Evolutionary conservation across 1,284 basidiomycete genomes (phyloP), one percentile per base, ranked within the genome.

Genomic region (Apiotrichum porosum): DNA sequence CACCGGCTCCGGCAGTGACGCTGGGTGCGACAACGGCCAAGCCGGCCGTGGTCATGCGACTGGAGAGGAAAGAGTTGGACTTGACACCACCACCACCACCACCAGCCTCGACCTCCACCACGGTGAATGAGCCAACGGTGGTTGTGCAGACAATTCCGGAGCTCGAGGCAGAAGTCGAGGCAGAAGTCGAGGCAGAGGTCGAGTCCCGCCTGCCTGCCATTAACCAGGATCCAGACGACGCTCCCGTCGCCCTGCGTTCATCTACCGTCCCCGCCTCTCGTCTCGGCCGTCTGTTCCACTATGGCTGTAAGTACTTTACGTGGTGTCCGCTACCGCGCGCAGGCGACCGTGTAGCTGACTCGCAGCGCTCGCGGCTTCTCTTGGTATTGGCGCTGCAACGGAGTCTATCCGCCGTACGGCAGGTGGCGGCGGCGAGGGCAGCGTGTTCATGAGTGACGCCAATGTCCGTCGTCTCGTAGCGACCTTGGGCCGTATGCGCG

Each of bases 401-500:
- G 77, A 78, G 57, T 69, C 74, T 1, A 49, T 78, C 6, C 57
- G 72, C 1, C 66, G 76, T 1, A 62, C 73, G 0, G 65, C 74
- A 0, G 66, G 65, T 12, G 61, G 65, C 0, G 52, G 52, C 13
- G 59, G 58, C 3, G 18, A 37, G n/a, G 68, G 69, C 0, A 71
- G 66, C 30, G 69, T 90, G 5, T 83, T 95, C 71, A 81, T 94
- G 81, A 88, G 85, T 2, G 89, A 93, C 66, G 83, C 85, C 2
- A 95, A 98, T 65, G 80, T 97, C 44, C 83, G 84, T 42, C 81
- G 94, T 3, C 78, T 99, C 0, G 94, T 98, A 0, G 84, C 85
- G 9, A 97, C 95, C 64, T 78, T 98, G 14, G 86, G 88, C 0
- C 83, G 85, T 61, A 97, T 98, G 94, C 79, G 94, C 17, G 94